Base-by-base conservation (phyloP, 371 early-diverging fungal genomes). In the Rhizopus stolonifer region DNA sequence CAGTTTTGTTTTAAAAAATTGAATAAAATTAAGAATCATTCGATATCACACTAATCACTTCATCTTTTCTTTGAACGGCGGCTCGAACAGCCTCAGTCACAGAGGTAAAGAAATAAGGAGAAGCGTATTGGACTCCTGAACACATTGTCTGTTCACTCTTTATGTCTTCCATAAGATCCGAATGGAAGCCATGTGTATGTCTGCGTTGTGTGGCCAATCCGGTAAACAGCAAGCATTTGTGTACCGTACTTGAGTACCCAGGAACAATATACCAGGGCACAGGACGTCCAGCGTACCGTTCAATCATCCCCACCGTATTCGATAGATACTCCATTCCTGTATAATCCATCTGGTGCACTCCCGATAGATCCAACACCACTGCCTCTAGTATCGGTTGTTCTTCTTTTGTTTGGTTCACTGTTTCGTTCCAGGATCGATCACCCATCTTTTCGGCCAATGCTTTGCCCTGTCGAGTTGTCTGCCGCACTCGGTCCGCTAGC, bases 301-400 rank as follows among this genome's bases (percentile, higher is more conserved):
- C 72, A 0, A 72, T 68, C 49, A 70, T 67, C 1, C 70, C 63
- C 1, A 76, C 76, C 4, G 67, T 50, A 33, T 74, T 74, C 6
- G 72, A 55, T 19, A 92, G 73, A 13, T 80, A 77, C 55, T 91
- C 91, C 44, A 88, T 64, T 24, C 90, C 93, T 1, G 92, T 86
- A 23, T 83, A 79, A 54, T 94, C 95, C 60, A 93, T 79, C 26
- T 77, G 70, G 48, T 88, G 86, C 11, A 92, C 92, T 10, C 83
- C 84, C 0, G 87, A 75, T 45, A 94, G 78, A 61, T 93, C 93
- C n/a, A 94, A 70, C 17, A 94, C 65, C 18, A 94, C 58, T 0
- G 93, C 87, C 4, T 81, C 74, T 11, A 91, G 67, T 8, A 68
- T 52, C 2, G 89, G 88, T 19, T 65, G 56, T 21, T 64, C 42